These are phyloP conservation scores for Pythium folliculosum DNA, from an alignment of 352 stramenopile genomes.

Conservation along the genomic window DNA sequence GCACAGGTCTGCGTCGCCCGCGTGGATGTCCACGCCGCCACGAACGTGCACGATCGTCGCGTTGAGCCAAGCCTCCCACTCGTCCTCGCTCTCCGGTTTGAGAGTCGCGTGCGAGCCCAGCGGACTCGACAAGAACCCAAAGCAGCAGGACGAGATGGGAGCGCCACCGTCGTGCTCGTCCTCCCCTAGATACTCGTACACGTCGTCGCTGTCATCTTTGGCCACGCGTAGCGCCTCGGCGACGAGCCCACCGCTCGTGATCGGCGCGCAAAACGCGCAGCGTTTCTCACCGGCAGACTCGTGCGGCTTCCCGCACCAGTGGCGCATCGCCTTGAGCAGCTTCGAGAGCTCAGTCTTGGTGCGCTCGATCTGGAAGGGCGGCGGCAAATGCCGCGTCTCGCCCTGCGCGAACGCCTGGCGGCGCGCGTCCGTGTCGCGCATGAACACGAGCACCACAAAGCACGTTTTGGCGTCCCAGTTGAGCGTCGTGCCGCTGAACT, in stretches of 20 bases:
- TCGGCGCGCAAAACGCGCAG: constrained; percentile 12
- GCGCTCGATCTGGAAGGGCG: constrained; percentile 27
- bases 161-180: background rate
- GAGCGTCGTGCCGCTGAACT: constrained; percentile 13
- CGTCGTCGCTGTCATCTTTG: background rate
- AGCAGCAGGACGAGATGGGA: background rate
- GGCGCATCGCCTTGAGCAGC: constrained; percentile 12
- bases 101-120: background rate
- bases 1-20: background rate
- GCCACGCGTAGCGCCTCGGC: background rate
- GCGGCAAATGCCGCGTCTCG: background rate
- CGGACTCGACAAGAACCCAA: constrained; percentile 4
- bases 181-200: background rate
- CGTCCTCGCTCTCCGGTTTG: constrained; percentile 6
- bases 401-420: background rate
- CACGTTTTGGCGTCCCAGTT: constrained; percentile 19
- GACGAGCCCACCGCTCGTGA: constrained; percentile 2
- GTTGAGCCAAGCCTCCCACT: constrained; percentile 28
- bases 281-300: background rate
- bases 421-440: constrained; percentile 11
- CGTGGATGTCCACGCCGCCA: background rate
- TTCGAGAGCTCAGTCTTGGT: constrained; percentile 9
- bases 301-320: constrained; percentile 5
- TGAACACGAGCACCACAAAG: constrained; percentile 12
- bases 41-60: constrained; percentile 5